phyloP scores from a whole-genome alignment of 2,329 filamentous ascomycete species.

The Meredithiella fracta region DNA sequence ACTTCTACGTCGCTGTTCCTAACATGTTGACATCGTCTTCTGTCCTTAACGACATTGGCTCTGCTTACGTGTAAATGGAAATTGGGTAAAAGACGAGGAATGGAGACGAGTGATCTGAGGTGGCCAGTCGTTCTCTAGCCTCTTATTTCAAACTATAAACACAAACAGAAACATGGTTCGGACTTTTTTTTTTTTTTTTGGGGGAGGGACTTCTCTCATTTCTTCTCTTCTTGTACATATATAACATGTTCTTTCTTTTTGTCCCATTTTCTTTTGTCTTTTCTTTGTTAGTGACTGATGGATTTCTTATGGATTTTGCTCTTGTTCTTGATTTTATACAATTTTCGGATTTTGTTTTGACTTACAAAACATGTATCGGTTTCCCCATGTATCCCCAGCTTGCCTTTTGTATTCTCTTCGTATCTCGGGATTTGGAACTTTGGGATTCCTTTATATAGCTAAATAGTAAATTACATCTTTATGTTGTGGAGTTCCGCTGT shows the following conservation, averaged over 20 bases:
- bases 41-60: constrained; percentile 30
- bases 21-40: constrained; percentile 26
- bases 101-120: no score
- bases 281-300: background rate
- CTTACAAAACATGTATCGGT: background rate
- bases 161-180: background rate
- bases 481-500: no score
- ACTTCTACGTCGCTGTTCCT: constrained; percentile 32
- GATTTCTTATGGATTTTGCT: background rate
- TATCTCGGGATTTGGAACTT: background rate
- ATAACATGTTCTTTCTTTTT: constrained; percentile 14
- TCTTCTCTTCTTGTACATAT: constrained; percentile 22
- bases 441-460: no score
- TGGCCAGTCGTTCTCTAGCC: background rate
- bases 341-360: background rate
- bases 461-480: no score
- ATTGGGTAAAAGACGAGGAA: background rate
- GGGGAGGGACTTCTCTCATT: background rate
- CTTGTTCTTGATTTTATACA: background rate
- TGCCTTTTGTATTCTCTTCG: background rate
- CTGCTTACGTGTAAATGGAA: constrained; percentile 27
- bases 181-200: constrained; percentile 6
- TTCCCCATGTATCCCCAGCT: background rate
- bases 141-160: background rate
- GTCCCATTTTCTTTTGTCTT: constrained; percentile 4